Evolutionary conservation across 768 basidiomycete species (phyloP), one percentile per base, ranked within the genome.

Genomic region (Mycena polygramma): DNA sequence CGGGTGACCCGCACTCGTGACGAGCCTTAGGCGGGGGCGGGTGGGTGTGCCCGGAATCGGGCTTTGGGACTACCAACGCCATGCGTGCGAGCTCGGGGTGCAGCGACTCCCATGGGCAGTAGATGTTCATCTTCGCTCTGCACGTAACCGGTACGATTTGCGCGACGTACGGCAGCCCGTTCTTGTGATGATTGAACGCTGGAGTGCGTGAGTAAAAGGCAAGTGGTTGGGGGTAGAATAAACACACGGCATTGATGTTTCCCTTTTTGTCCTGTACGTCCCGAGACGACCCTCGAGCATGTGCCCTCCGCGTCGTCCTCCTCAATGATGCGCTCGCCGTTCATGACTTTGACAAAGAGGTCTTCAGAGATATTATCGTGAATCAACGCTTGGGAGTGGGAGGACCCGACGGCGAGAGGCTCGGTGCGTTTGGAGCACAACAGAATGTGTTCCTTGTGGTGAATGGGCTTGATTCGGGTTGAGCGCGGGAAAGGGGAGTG

Each of bases 331-430:
- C 30, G 49, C 10, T 60, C 46, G 20, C 66, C 66, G n/a, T 60
- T 60, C 66, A 67, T 67, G 1, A 53, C 66, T 49, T 60, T 60
- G 20, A 67, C 51, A 36, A 67, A 67, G 14, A 67, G 45, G 9
- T 67, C 57, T 51, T 67, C 66, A 11, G 66, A 67, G 49, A 67
- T 49, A 30, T 60, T 57, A 67, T 67, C 66, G 7, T 60, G 36
- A 19, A 67, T 67, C 19, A 20, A 49, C 26, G 26, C 39, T 49
- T 51, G 53, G 46, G 57, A 66, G 46, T 60, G 66, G 37, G 43
- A 10, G 4, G 48, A 66, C 2, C 35, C 39, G 1, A 51, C 2
- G 13, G 35, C 39, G 57, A 66, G 65, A 30, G 65, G 24, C 10
- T 66, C 36, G 9, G 0, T 41, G 13, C 64, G 64, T 36, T 66